Base-by-base conservation (phyloP, 2,329 filamentous ascomycete genomes). In the Ambrosiella beaveri region DNA sequence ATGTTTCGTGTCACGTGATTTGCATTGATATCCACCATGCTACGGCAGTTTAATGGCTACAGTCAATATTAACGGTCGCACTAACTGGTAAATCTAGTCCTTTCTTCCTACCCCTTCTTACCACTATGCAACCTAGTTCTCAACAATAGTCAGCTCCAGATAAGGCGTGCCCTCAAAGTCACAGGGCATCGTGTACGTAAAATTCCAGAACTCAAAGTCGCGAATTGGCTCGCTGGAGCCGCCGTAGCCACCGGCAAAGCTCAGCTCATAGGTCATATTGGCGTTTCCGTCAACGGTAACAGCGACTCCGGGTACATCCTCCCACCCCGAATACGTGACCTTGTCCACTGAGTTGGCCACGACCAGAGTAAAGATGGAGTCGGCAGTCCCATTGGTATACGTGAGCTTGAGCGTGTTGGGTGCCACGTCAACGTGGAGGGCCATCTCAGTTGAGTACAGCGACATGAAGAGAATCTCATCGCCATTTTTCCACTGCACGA, bases 401-500 rank as follows among this genome's bases (percentile, higher is more conserved):
- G 73, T 72, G 1, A 83, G 64, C 9, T 71, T 71, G 6, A 84
- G 66, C 0, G 63, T 65, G 9, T 69, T 65, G 0, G 73, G 70
- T 1, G 67, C 66, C 0, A 76, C 73, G 35, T 70, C 64, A 0
- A 70, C 68, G 40, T 73, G 63, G 51, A 78, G 64, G 5, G 69
- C 65, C 38, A 64, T 65, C 59, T 75, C 70, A 0, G 69, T 71
- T 0, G 72, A 67, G 58, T 70, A 71, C n/a, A 70, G 65, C 58
- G 64, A 65, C 11, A 67, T 63, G 8, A 64, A 68, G 0, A 64
- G 63, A 7, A 68, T 65, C 54, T 71, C 70, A 17, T 64, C 63
- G 3, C 69, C 71, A 3, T 70, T 71, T 13, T 70, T 65, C 81
- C 80, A 84, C 63, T 84, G 80, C 0, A 79, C 72, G 5, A 83